Evolutionary conservation across 768 basidiomycete genomes (phyloP).

Genomic region (Tulasnella sp.): DNA sequence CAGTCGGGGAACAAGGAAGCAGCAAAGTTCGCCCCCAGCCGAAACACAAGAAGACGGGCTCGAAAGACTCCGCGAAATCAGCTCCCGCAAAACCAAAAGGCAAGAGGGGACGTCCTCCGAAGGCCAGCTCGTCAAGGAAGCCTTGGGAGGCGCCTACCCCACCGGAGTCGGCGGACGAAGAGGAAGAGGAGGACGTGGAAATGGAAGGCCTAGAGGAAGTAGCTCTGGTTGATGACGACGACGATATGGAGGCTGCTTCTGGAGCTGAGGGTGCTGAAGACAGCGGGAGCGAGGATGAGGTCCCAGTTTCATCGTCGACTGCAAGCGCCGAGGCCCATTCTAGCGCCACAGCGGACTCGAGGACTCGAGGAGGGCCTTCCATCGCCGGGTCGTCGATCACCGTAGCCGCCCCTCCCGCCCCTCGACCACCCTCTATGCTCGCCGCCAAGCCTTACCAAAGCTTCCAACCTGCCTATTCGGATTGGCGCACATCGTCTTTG

Average conservation of each 20-base stretch:
- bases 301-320: not conserved
- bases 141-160: not conserved
- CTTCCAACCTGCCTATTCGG: not conserved
- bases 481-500: not conserved
- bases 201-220: not conserved
- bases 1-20: not conserved
- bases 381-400: not conserved
- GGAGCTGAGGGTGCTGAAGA: not conserved
- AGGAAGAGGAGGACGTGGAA: not conserved
- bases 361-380: not conserved
- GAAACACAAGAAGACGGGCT: not conserved
- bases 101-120: not conserved
- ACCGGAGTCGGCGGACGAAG: not conserved
- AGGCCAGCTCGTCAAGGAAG: not conserved
- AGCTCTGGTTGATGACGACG: too few species aligned
- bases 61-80: not conserved
- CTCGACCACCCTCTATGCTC: not conserved
- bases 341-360: not conserved
- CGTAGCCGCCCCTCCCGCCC: not conserved
- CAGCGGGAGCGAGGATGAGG: not conserved
- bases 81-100: not conserved
- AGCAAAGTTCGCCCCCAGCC: not conserved
- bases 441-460: not conserved
- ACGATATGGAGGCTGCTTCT: not conserved
- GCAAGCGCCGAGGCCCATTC: constrained; percentile 3